Evolutionary conservation across 2,329 filamentous ascomycete genomes (phyloP), one percentile per base, ranked within the genome.

Genomic region (Myrmaecium sp.): DNA sequence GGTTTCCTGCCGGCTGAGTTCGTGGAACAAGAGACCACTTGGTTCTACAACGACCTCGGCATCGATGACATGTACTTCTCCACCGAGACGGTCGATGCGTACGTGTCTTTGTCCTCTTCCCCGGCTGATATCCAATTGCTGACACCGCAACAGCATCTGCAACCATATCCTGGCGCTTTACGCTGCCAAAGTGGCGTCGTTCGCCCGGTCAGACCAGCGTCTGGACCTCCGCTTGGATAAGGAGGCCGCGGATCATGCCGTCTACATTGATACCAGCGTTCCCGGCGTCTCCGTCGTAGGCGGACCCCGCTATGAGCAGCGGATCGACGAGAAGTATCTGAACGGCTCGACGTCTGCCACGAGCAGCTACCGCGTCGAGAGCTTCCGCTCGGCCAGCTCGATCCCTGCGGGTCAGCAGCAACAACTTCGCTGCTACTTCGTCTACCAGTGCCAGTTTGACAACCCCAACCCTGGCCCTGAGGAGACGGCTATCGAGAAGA

Each of bases 21-120:
- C 38, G 67, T 94, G 35, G 78, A 91, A 35, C 66, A 73, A 14
- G 84, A 98, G 57, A 80, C 84, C 27, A 66, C 71, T 33, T 98
- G 89, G 86, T 98, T 98, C 63, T 98, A 98, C 62, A 80, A 89
- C 50, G 78, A 91, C 53, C 71, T 98, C 14, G 89, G 89, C 41
- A 98, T 98, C 43, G 89, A 98, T 46, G 89, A 94, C 63, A 86
- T 92, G 57, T 95, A 94, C 64, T 95, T 95, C 60, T 74, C 84
- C 49, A 83, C 86, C 38, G 84, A 94, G 60, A 70, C 67, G 4
- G 77, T 78, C 11, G 73, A 80, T 30, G 81, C 81, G 49, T 54
- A 41, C 40, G 49, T 37, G 11, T 14, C 13, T 11, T 26, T 24
- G 18, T 13, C 24, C 28, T 10, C n/a, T 21, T 6, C 11, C 15